Conservation (phyloP, 2,329 filamentous ascomycete genomes). For the Aspergillus ochraceus region DNA sequence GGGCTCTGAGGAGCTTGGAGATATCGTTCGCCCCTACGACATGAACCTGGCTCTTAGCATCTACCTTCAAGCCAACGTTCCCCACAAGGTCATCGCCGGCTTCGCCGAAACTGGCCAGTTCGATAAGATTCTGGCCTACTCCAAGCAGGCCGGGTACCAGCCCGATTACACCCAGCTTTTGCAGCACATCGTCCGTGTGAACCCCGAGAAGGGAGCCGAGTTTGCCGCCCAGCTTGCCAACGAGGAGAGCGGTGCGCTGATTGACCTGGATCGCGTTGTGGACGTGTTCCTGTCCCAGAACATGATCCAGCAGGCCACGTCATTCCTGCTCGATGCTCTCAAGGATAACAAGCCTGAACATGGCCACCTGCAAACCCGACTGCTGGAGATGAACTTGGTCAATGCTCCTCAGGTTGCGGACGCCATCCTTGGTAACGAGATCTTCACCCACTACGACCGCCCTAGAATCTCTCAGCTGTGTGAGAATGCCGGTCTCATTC, state of each 20-base stretch:
- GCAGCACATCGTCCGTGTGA: conserved; percentile 87
- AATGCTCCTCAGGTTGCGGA: conserved; percentile 97
- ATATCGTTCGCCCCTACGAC: conserved; percentile 87
- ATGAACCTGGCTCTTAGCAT: conserved; percentile 82
- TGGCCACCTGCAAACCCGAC: conserved; percentile 85
- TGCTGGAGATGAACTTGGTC: conserved; percentile 96
- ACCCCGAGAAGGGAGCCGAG: conserved; percentile 90
- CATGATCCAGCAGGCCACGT: conserved; percentile 96
- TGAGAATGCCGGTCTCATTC: conserved; percentile 84
- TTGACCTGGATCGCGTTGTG: conserved; percentile 91
- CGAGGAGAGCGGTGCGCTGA: conserved; percentile 79
- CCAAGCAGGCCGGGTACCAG: conserved; percentile 78
- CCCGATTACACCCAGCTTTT: conserved; percentile 94
- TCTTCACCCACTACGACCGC: conserved; percentile 98
- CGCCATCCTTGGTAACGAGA: conserved; percentile 95
- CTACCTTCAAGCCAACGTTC: conserved; percentile 85
- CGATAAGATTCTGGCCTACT: conserved; percentile 92
- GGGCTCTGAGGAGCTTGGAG: conserved; percentile 93
- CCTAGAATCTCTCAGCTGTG: conserved; percentile 84
- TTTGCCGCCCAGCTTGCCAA: conserved; percentile 92
- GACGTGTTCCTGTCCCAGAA: conserved; percentile 98
- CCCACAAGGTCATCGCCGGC: conserved; percentile 91
- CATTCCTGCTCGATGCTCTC: conserved; percentile 93
- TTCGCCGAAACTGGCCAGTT: conserved; percentile 96
- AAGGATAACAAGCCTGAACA: conserved; percentile 95